These are phyloP conservation scores for Sanghuangporus sanghuang DNA, from an alignment of 1,284 basidiomycete genomes.

Conservation along the genomic window DNA sequence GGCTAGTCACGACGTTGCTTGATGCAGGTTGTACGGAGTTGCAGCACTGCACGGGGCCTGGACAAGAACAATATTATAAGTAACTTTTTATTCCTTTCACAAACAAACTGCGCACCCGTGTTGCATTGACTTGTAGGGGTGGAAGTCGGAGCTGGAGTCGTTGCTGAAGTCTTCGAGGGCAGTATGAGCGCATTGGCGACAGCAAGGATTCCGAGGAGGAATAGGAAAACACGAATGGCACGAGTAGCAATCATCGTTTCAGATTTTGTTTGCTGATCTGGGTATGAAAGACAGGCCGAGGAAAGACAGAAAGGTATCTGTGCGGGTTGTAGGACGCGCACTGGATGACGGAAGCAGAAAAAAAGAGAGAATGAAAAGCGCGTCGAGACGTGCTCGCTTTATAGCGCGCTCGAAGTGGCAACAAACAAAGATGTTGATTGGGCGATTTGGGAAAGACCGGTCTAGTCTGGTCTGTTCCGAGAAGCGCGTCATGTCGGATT, in stretches of 20 bases:
- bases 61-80: background rate
- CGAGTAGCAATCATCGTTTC: conserved; percentile 18
- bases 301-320: conserved; percentile 1
- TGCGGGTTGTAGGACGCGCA: background rate
- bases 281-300: background rate
- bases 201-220: conserved; percentile 21
- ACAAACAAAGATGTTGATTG: background rate
- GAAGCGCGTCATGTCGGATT: background rate
- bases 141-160: background rate
- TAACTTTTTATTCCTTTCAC: background rate
- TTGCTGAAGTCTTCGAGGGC: conserved; percentile 9
- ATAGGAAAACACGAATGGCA: conserved; percentile 18
- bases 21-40: conserved; percentile 23
- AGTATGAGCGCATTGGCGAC: conserved; percentile 17
- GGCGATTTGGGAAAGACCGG: background rate
- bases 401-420: too few species aligned
- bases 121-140: conserved; percentile 23
- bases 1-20: background rate
- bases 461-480: background rate
- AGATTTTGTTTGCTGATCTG: background rate
- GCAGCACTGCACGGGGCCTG: conserved; percentile 27
- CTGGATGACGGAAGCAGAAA: background rate
- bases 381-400: background rate
- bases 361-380: conserved; percentile 2
- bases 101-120: conserved; percentile 19